Evolutionary conservation across 805 yeast genomes (phyloP).

Genomic region (Teunomyces lycoperdinae): DNA sequence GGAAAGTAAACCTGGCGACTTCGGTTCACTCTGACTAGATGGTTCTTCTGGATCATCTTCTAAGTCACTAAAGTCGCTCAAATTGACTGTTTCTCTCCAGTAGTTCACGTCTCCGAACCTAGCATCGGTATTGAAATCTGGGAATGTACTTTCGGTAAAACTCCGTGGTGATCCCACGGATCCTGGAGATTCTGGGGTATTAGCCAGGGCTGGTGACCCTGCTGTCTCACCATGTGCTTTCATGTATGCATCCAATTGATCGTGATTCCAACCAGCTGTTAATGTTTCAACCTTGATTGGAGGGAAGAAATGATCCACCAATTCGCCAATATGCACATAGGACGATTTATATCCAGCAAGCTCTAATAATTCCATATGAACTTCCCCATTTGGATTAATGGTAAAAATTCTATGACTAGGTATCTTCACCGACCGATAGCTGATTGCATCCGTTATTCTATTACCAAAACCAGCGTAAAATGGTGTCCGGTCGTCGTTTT

Average conservation of each 20-base stretch:
- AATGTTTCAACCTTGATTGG: constrained; percentile 47
- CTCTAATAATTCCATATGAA: constrained; percentile 93
- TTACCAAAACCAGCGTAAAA: constrained; percentile 98
- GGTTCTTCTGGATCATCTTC: constrained; percentile 9
- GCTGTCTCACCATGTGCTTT: constrained; percentile 13
- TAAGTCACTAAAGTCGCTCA: constrained; percentile 51
- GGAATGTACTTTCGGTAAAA: constrained; percentile 16
- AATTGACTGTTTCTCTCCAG: constrained; percentile 83
- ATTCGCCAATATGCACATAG: constrained; percentile 84
- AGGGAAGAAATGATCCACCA: constrained; percentile 97
- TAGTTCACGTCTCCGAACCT: constrained; percentile 82
- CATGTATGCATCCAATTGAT: constrained; percentile 35
- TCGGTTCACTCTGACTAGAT: background rate
- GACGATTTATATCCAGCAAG: constrained; percentile 89
- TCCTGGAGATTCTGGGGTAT: background rate
- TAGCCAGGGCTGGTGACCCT: constrained; percentile 1
- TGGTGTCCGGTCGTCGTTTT: constrained; percentile 59
- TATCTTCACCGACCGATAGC: constrained; percentile 89
- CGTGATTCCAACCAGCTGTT: constrained; percentile 33
- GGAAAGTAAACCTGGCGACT: constrained; percentile 15
- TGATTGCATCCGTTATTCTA: constrained; percentile 91
- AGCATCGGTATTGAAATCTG: constrained; percentile 44
- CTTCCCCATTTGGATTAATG: constrained; percentile 94
- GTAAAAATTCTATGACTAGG: constrained; percentile 95
- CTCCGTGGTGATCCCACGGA: constrained; percentile 14